Base-by-base conservation (phyloP, 2,329 filamentous ascomycete species). In the Emericellopsis cladophorae region DNA sequence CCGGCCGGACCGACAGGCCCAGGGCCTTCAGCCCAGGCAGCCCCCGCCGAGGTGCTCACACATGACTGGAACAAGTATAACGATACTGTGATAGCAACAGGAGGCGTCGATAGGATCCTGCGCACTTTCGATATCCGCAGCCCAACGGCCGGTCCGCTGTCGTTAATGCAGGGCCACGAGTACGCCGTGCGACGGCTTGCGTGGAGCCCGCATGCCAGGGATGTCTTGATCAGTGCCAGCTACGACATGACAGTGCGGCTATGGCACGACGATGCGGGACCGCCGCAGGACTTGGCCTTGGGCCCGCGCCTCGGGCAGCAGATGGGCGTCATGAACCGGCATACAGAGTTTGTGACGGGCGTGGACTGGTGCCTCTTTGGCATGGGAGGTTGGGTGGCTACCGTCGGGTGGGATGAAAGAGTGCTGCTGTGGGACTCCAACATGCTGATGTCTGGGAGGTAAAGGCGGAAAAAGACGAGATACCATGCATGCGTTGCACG, bases 11-110 rank as follows among this genome's bases (percentile, higher is more conserved):
- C 16, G 10, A 8, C 38, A 14, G 16, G 3, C 26, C 37, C 26
- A 4, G 37, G 37, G 6, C 33, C 40, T 35, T 1, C 68, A 75
- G 10, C 63, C 14, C 22, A 39, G 21, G 22, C 65, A 10, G 49
- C 51, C 47, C 87, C 88, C 0, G 72, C 78, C 9, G 92, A 98
- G 66, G 78, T 86, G 31, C 73, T 98, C 26, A 95, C 89, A 0
- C 92, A 96, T 62, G 92, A 98, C 61, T 98, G 92, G 92, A 98
- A 98, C 66, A 98, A 98, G 62, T 98, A 98, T 64, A 76, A 84
- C 32, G 79, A 88, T 49, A 82, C 79, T 0, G 70, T 95, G 22
- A 67, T 98, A 41, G 92, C 92, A 0, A 87, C 87, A 0, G 92
- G 79, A 1, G 90, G 92, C 41, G 92, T 96, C 4, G 92, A 98